Conservation (phyloP, 2,329 filamentous ascomycete species). For the Cladosporium colombiae region DNA sequence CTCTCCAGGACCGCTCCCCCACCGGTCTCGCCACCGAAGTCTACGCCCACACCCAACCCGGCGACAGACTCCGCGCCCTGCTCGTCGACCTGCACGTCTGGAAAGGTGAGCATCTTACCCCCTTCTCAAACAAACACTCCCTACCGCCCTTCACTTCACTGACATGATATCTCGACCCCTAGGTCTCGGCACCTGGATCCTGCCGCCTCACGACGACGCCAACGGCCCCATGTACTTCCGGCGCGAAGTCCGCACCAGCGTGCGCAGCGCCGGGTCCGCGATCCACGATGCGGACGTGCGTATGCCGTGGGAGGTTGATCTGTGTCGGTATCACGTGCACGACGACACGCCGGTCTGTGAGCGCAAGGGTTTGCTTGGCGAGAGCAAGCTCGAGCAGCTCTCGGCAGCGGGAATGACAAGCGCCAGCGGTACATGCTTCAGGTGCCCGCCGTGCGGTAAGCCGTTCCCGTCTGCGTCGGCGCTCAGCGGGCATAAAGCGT, state of each 20-base stretch:
- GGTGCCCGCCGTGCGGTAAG: neutral
- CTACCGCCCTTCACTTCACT: neutral
- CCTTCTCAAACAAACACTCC: neutral
- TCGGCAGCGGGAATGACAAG: no score
- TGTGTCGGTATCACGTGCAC: conserved; percentile 14
- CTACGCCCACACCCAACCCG: conserved; percentile 18
- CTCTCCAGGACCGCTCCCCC: conserved; percentile 25
- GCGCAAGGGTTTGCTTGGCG: neutral
- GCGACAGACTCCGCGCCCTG: conserved; percentile 25
- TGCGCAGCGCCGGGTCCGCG: conserved; percentile 13
- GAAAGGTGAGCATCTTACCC: conserved; percentile 4
- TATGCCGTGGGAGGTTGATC: conserved; percentile 24
- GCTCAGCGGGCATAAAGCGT: neutral
- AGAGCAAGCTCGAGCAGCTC: no score
- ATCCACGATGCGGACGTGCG: conserved; percentile 16
- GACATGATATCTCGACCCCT: neutral
- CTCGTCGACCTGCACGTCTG: conserved; percentile 31
- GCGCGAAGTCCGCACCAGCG: conserved; percentile 12
- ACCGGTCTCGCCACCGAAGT: conserved; percentile 28
- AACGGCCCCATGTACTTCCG: conserved; percentile 24
- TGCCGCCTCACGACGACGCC: conserved; percentile 26
- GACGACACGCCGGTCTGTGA: neutral
- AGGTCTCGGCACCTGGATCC: conserved; percentile 20
- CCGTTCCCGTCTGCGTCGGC: neutral
- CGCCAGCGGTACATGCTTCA: neutral